A percentile compares a stretch with the other conserved stretches of the same genome.
phyloP scores from a whole-genome alignment of 1,139 yeast species.

The Taiozyma sp. region DNA sequence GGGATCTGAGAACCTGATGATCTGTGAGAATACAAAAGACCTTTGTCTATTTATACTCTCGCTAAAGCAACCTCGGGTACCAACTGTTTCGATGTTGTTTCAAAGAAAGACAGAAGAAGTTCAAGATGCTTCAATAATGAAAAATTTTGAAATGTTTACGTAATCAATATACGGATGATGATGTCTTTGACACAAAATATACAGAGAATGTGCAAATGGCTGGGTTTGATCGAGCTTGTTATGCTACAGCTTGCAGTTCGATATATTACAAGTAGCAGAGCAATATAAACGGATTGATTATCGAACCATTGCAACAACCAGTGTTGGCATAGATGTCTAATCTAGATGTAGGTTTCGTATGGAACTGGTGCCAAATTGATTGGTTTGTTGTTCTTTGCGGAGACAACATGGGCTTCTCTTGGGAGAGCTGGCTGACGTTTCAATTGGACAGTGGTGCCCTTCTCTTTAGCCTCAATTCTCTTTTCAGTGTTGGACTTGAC shows the following conservation, averaged over 20 bases:
- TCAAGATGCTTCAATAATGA: neutral
- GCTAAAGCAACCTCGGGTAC: neutral
- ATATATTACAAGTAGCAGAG: neutral
- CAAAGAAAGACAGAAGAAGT: neutral
- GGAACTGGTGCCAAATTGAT: conserved; percentile 97
- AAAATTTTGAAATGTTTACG: neutral
- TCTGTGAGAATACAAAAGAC: neutral
- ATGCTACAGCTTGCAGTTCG: too few relatives aligned
- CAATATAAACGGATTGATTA: neutral
- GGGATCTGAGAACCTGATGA: too few relatives aligned
- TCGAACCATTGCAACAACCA: neutral
- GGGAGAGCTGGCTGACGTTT: conserved; percentile 98
- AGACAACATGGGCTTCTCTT: conserved; percentile 81
- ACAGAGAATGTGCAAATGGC: too few relatives aligned
- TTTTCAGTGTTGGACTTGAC: conserved; percentile 91
- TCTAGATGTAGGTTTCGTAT: conserved; percentile 96
- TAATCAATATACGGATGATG: neutral
- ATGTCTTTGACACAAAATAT: neutral
- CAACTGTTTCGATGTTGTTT: neutral
- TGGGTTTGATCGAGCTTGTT: too few relatives aligned
- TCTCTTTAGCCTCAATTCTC: conserved; percentile 88
- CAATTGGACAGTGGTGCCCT: conserved; percentile 83
- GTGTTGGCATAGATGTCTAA: conserved; percentile 14
- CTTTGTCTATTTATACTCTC: neutral
- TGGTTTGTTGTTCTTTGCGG: conserved; percentile 73